phyloP scores from a whole-genome alignment of 345 rosid species.

The Camelina laxa region DNA sequence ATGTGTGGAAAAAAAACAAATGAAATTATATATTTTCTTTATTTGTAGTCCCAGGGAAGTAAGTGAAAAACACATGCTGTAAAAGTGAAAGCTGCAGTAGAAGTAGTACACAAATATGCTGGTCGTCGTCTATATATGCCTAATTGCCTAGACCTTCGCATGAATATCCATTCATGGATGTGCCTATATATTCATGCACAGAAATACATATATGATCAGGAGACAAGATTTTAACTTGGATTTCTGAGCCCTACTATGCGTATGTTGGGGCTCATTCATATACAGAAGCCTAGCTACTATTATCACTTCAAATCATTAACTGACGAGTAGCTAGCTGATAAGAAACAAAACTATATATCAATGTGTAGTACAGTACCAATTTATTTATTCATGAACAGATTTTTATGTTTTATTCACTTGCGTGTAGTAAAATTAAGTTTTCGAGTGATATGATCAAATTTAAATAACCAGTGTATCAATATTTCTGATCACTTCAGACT shows the following conservation, averaged over 20 bases:
- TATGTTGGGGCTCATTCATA: constrained; percentile 7
- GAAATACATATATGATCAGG: constrained; percentile 32
- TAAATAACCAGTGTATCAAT: not conserved
- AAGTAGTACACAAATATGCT: constrained; percentile 27
- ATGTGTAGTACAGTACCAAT: not conserved
- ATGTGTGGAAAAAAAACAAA: not conserved
- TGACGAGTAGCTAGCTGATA: constrained; percentile 1
- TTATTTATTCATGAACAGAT: not conserved
- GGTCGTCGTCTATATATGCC: constrained; percentile 40
- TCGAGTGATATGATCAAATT: constrained; percentile 7
- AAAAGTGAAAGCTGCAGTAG: constrained; percentile 37
- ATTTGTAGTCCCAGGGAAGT: constrained; percentile 16
- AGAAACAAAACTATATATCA: not conserved
- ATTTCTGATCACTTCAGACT: not conserved
- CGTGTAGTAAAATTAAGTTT: not conserved
- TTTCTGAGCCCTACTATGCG: constrained; percentile 35
- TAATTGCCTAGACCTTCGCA: constrained; percentile 33
- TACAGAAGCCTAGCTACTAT: constrained; percentile 2
- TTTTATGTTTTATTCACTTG: not conserved
- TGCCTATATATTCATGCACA: constrained; percentile 23
- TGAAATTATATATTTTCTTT: not conserved
- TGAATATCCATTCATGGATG: constrained; percentile 20
- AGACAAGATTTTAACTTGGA: constrained; percentile 34
- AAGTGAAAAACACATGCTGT: constrained; percentile 16
- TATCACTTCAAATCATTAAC: constrained; percentile 1